phyloP scores from a whole-genome alignment of 306 rosid genomes.

The Castanea mollissima region DNA sequence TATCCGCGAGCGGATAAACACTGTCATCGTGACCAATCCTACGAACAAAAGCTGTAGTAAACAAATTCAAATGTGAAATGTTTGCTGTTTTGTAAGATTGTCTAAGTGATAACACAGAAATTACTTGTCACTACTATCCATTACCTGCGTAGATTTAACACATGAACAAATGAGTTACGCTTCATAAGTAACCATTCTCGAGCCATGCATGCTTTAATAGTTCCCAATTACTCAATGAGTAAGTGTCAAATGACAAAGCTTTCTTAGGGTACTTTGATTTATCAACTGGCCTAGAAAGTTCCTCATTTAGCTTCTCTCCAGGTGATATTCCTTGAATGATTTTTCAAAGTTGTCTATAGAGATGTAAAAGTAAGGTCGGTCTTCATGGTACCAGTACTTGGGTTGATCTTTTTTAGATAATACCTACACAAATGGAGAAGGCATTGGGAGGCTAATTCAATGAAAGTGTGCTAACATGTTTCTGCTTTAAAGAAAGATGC shows the following conservation, averaged over 20 bases:
- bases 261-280: neutral
- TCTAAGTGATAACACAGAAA: neutral
- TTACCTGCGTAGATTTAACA: conserved; percentile 61
- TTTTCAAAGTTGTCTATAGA: conserved; percentile 33
- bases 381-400: conserved; percentile 47
- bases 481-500: conserved; percentile 1
- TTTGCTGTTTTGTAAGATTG: neutral
- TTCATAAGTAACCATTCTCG: conserved; percentile 32
- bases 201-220: conserved; percentile 15
- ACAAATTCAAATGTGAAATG: neutral
- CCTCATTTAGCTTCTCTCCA: conserved; percentile 42
- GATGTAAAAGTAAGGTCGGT: conserved; percentile 33
- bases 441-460: neutral
- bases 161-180: conserved; percentile 30
- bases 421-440: conserved; percentile 29
- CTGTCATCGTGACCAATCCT: conserved; percentile 51
- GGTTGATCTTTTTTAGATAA: conserved; percentile 54
- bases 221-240: conserved; percentile 21
- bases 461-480: neutral
- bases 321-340: conserved; percentile 38
- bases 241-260: conserved; percentile 15
- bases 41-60: conserved; percentile 46
- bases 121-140: neutral
- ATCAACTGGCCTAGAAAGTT: conserved; percentile 26
- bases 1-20: conserved; percentile 46